Conservation (phyloP, 1,139 yeast genomes). For the Hemisphaericaspora xylanilytica region DNA sequence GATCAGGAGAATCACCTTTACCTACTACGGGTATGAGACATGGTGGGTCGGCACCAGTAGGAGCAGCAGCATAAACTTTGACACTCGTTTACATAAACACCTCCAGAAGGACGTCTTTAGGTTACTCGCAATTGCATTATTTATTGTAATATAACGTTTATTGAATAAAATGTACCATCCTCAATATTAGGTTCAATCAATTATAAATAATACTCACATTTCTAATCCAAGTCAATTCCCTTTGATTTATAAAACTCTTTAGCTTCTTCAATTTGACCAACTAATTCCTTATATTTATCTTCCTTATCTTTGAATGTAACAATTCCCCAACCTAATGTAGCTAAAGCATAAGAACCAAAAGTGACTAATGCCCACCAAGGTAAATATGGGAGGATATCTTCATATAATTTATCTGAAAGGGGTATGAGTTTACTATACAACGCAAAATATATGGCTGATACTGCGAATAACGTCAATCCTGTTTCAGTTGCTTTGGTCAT, state of each 20-base stretch:
- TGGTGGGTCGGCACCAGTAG: too few relatives aligned
- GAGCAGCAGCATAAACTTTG: too few relatives aligned
- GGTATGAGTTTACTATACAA: slow-evolving; percentile 57
- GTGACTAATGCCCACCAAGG: slow-evolving; percentile 74
- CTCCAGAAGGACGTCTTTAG: too few relatives aligned
- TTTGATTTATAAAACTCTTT: slow-evolving; percentile 55
- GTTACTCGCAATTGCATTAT: too few relatives aligned
- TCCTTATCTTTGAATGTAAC: slow-evolving; percentile 72
- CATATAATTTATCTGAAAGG: slow-evolving; percentile 44
- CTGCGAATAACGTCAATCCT: slow-evolving; percentile 43
- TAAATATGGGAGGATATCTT: slow-evolving; percentile 59
- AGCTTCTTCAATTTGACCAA: slow-evolving; percentile 65
- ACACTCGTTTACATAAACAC: too few relatives aligned
- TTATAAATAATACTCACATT: neutral
- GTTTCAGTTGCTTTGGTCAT: slow-evolving; percentile 78
- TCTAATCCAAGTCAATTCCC: slow-evolving; percentile 53
- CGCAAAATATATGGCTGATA: slow-evolving; percentile 54
- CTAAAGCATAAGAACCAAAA: slow-evolving; percentile 72
- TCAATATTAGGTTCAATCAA: too few relatives aligned
- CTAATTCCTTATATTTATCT: slow-evolving; percentile 63
- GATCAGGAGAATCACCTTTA: neutral
- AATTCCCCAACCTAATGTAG: slow-evolving; percentile 69
- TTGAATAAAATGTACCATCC: neutral
- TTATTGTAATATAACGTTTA: neutral
- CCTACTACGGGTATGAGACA: too few relatives aligned